Percentiles rank a stretch among this genome's conserved stretches.
phyloP scores from a whole-genome alignment of 108 stramenopile genomes.

The Nitzschia inconspicua region DNA sequence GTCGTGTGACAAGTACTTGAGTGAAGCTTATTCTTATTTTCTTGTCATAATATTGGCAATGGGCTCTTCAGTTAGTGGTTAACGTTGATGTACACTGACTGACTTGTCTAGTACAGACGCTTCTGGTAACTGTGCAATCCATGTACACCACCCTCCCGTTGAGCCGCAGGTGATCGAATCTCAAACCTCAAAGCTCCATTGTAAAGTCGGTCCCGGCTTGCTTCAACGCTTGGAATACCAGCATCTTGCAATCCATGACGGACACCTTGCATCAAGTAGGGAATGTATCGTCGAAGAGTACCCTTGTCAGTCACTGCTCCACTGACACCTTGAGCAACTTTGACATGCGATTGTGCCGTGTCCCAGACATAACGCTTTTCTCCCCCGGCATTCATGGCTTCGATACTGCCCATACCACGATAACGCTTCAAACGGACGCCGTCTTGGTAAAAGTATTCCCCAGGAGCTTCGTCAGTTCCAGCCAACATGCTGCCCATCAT shows the following conservation, averaged over 20 bases:
- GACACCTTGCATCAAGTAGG: constrained; percentile 96
- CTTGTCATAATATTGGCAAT: too few relatives aligned
- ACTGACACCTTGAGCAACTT: constrained; percentile 99
- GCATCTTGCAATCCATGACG: constrained; percentile 98
- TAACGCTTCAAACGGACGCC: constrained; percentile 99
- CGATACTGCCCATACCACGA: constrained; percentile 99
- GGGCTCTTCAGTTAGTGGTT: too few relatives aligned
- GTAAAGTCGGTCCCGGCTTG: constrained; percentile 76
- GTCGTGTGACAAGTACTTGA: too few relatives aligned
- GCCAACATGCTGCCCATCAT: constrained; percentile 99
- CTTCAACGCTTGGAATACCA: constrained; percentile 71
- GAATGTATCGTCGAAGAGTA: constrained; percentile 93
- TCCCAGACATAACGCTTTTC: constrained; percentile 99
- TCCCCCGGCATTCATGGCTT: constrained; percentile 97
- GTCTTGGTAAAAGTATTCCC: constrained; percentile 99
- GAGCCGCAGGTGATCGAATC: constrained; percentile 99
- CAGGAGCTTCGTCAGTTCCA: constrained; percentile 99
- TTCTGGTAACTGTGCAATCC: constrained; percentile 97
- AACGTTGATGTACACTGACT: too few relatives aligned
- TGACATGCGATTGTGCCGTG: constrained; percentile 76
- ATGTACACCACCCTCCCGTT: constrained; percentile 98
- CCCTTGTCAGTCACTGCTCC: constrained; percentile 99
- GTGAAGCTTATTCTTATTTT: too few relatives aligned
- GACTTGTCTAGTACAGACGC: constrained; percentile 87
- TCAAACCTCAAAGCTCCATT: constrained; percentile 88